A percentile compares a stretch with the other conserved stretches of the same genome.
phyloP scores from a whole-genome alignment of 495 filamentous ascomycete species.

The Ramalina intermedia region DNA sequence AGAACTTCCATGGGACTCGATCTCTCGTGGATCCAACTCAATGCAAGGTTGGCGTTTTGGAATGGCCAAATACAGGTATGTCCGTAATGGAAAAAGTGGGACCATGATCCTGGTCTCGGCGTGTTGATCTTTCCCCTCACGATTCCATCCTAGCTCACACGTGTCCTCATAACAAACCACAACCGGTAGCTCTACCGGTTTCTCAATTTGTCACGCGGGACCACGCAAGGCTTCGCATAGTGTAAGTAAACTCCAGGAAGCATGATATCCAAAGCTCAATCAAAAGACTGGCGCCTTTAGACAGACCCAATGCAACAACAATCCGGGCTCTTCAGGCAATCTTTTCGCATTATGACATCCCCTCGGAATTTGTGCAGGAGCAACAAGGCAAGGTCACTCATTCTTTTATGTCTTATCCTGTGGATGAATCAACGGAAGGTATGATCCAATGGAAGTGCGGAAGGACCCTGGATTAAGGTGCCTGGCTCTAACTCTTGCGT shows the following conservation, averaged over 20 bases:
- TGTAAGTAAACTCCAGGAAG: too few species aligned
- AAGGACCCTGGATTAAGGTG: too few species aligned
- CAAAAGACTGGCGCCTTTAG: constrained; percentile 1
- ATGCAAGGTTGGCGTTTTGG: not conserved
- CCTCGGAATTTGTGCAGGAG: not conserved
- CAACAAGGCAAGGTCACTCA: not conserved
- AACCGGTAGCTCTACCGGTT: too few species aligned
- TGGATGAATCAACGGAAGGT: not conserved
- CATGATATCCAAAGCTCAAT: too few species aligned
- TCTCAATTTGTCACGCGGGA: too few species aligned
- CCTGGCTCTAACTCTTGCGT: not conserved
- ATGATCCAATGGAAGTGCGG: not conserved
- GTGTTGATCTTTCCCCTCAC: too few species aligned
- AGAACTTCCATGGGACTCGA: not conserved
- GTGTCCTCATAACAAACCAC: too few species aligned
- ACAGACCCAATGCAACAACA: not conserved
- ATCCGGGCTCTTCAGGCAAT: not conserved
- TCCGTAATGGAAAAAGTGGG: not conserved
- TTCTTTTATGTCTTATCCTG: not conserved
- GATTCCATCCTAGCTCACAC: too few species aligned
- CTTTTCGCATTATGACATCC: not conserved
- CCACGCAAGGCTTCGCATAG: too few species aligned
- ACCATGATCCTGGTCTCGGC: too few species aligned
- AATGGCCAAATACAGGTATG: not conserved
- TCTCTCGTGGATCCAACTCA: not conserved